Percentiles rank a stretch among this genome's conserved stretches.
Conservation (phyloP, 2,329 filamentous ascomycete species). For the Trichoderma pleuroti region DNA sequence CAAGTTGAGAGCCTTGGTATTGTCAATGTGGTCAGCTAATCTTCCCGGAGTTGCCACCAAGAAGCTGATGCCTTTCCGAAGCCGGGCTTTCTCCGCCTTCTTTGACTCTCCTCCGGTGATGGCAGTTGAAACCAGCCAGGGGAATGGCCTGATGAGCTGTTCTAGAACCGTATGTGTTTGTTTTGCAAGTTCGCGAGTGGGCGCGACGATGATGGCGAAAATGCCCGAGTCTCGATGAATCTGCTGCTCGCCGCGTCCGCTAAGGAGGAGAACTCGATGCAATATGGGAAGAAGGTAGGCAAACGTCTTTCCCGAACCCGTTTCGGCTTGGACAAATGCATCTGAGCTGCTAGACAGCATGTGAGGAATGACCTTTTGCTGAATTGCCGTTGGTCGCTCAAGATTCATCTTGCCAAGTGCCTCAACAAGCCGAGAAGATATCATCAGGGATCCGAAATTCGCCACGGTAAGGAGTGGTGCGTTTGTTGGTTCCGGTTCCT, state of each 20-base stretch:
- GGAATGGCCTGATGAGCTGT: conserved; percentile 78
- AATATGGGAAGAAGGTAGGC: conserved; percentile 94
- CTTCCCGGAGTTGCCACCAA: conserved; percentile 91
- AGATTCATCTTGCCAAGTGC: conserved; percentile 85
- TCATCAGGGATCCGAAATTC: conserved; percentile 80
- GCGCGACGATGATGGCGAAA: conserved; percentile 90
- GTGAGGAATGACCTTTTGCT: conserved; percentile 81
- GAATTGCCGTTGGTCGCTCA: conserved; percentile 89
- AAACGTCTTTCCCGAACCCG: conserved; percentile 93
- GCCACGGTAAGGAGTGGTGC: conserved; percentile 82
- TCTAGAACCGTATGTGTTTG: conserved; percentile 89
- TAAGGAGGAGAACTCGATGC: conserved; percentile 77
- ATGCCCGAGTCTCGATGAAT: conserved; percentile 83
- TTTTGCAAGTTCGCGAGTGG: conserved; percentile 89
- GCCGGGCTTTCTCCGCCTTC: conserved; percentile 82
- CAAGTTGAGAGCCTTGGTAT: conserved; percentile 85
- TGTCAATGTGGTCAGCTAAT: conserved; percentile 84
- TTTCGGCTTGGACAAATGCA: conserved; percentile 95
- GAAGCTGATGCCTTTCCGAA: conserved; percentile 93
- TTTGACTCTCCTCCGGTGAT: conserved; percentile 69
- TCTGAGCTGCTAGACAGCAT: conserved; percentile 78
- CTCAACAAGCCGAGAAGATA: conserved; percentile 74
- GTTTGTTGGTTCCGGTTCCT: conserved; percentile 73
- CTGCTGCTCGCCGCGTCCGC: conserved; percentile 50
- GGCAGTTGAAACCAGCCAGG: conserved; percentile 90